Base-by-base conservation (phyloP, 495 filamentous ascomycete species). In the Penicillium verhagenii region DNA sequence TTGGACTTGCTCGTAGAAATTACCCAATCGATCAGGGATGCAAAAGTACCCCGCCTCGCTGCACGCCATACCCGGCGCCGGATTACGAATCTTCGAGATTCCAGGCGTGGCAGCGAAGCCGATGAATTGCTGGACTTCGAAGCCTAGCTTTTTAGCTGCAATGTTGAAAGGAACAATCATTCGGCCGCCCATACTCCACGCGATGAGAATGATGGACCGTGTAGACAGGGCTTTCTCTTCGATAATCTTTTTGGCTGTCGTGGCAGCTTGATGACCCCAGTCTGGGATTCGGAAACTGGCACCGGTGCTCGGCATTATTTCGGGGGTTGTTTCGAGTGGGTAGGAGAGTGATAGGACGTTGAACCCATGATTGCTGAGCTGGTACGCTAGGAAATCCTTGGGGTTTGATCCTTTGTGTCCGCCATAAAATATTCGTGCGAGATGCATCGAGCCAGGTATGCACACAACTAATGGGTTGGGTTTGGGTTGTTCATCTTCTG, bases 171-270 rank as follows among this genome's bases (percentile, higher is more conserved):
- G 61, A 3, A 59, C 56, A 16, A 64, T 35, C 51, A 67, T 62
- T 35, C 61, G 46, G 3, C 64, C 64, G 20, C 28, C 61, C 64
- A 67, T 64, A 23, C 64, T 67, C 64, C 64, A 67, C 14, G 52
- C 39, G 6, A 62, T 35, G 19, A 67, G 33, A 4, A 67, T 40
- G 0, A 61, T 45, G 0, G 55, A 53, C 1, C 49, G 49, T 6
- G 38, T 51, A 13, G 51, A 6, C 13, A 58, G 28, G 19, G 5
- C 16, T 16, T 64, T 42, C 4, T 54, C 24, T 2, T 53, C 47
- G 0, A 61, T 57, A 9, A 58, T 26, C 19, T 33, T 53, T 19
- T 57, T 48, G 10, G 58, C 50, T 1, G 47, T 59, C 4, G 47
- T 39, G 0, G 61, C 58, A 4, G 58, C 61, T 52, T 67, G 64